phyloP scores from a whole-genome alignment of 495 filamentous ascomycete species.

The Penicillium bovifimosum region DNA sequence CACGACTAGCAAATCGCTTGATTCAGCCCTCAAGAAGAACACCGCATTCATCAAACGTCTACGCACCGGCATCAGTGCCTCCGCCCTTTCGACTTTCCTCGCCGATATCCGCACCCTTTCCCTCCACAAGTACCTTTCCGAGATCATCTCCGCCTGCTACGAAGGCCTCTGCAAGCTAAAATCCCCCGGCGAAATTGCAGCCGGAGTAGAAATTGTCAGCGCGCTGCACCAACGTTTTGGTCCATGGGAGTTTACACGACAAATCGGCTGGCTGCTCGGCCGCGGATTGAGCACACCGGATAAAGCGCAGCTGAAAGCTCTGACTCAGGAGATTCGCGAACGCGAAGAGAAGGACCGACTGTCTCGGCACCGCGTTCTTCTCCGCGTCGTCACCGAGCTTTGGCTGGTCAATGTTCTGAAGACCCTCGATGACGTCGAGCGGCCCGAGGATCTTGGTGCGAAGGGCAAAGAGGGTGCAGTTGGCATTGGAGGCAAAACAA shows the following conservation, averaged over 20 bases:
- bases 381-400: slow-evolving; percentile 88
- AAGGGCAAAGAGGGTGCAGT: slow-evolving; percentile 57
- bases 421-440: slow-evolving; percentile 81
- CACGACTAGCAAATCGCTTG: slow-evolving; percentile 70
- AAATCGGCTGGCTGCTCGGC: slow-evolving; percentile 88
- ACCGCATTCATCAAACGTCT: slow-evolving; percentile 98
- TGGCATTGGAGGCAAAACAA: slow-evolving; percentile 42
- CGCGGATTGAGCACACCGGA: slow-evolving; percentile 90
- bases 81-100: slow-evolving; percentile 74
- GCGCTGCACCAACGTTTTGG: slow-evolving; percentile 96
- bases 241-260: slow-evolving; percentile 81
- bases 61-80: slow-evolving; percentile 77
- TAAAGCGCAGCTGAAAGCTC: slow-evolving; percentile 71
- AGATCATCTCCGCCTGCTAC: slow-evolving; percentile 96
- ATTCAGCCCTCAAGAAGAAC: slow-evolving; percentile 98
- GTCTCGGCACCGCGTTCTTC: slow-evolving; percentile 74
- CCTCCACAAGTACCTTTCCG: slow-evolving; percentile 94
- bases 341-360: slow-evolving; percentile 94
- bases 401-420: slow-evolving; percentile 88
- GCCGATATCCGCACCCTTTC: slow-evolving; percentile 90
- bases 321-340: slow-evolving; percentile 77
- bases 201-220: slow-evolving; percentile 87
- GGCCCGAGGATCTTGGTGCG: slow-evolving; percentile 74
- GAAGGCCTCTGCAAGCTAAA: slow-evolving; percentile 92
- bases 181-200: slow-evolving; percentile 79